Evolutionary conservation across 2,329 filamentous ascomycete species (phyloP).

Genomic region (Helicocarpus griseus): DNA sequence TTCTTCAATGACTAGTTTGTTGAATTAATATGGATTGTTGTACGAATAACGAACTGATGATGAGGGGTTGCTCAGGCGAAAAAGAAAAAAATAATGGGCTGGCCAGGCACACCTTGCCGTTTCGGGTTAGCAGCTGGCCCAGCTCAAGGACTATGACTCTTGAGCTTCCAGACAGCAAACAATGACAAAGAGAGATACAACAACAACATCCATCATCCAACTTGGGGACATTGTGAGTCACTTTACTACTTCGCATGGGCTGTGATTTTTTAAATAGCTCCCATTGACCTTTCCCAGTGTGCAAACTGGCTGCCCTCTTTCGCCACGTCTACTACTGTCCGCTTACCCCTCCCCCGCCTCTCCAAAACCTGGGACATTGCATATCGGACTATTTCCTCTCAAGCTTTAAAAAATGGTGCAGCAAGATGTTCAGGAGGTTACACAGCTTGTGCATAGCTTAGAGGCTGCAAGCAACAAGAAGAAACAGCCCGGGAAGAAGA

Average conservation of each 20-base stretch:
- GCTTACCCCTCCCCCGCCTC: not conserved
- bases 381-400: not conserved
- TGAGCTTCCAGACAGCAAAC: too few relatives aligned
- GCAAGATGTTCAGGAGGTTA: conserved; percentile 62
- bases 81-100: not conserved
- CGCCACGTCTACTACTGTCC: not conserved
- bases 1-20: not conserved
- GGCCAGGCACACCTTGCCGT: not conserved
- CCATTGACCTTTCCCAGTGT: not conserved
- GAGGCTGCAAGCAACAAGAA: conserved; percentile 47
- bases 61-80: not conserved
- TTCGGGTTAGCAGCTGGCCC: not conserved
- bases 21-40: too few relatives aligned
- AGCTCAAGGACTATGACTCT: not conserved
- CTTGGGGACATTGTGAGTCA: not conserved
- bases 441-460: conserved; percentile 55
- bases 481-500: conserved; percentile 42
- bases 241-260: not conserved
- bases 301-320: not conserved
- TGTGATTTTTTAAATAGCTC: not conserved
- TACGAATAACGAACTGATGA: too few relatives aligned
- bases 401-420: conserved; percentile 41
- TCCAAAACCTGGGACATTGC: not conserved
- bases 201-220: not conserved
- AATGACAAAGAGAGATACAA: too few relatives aligned